These are phyloP conservation scores for Colletotrichum australisinense DNA, from an alignment of 2,329 filamentous ascomycete species.

Conservation along the genomic window DNA sequence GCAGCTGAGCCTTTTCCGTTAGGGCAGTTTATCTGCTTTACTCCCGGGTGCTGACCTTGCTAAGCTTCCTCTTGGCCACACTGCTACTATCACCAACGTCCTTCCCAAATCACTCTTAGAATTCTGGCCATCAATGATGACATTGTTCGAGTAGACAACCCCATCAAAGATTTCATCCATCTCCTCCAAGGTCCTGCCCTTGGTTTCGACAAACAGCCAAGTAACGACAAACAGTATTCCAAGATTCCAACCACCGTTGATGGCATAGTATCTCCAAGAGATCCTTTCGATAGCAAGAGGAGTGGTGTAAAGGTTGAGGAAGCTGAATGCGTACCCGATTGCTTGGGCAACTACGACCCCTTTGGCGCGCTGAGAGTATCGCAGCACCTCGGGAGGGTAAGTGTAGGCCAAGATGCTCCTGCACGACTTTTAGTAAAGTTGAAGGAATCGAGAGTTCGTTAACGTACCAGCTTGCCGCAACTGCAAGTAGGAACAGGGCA, in stretches of 20 bases:
- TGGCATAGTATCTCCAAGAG: conserved; percentile 2
- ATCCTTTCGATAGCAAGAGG: background rate
- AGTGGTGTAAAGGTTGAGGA: conserved; percentile 8
- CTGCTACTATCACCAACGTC: background rate
- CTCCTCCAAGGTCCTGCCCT: background rate
- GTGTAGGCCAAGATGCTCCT: no score
- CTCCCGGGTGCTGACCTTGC: background rate
- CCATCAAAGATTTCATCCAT: background rate
- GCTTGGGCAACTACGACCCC: conserved; percentile 3
- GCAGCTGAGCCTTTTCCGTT: background rate
- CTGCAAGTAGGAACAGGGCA: conserved; percentile 11
- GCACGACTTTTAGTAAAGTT: no score
- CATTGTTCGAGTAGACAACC: background rate
- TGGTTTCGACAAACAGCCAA: background rate
- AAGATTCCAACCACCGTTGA: background rate
- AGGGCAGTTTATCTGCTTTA: background rate
- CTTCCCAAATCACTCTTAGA: background rate
- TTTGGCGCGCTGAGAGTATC: no score
- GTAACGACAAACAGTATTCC: background rate
- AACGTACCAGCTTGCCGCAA: conserved; percentile 3
- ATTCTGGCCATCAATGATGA: background rate
- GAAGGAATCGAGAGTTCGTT: background rate
- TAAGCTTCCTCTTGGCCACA: background rate
- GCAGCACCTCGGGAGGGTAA: no score
- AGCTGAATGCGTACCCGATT: conserved; percentile 8